Evolutionary conservation across 2,329 filamentous ascomycete species (phyloP).

Genomic region (Pseudogymnoascus sp.): DNA sequence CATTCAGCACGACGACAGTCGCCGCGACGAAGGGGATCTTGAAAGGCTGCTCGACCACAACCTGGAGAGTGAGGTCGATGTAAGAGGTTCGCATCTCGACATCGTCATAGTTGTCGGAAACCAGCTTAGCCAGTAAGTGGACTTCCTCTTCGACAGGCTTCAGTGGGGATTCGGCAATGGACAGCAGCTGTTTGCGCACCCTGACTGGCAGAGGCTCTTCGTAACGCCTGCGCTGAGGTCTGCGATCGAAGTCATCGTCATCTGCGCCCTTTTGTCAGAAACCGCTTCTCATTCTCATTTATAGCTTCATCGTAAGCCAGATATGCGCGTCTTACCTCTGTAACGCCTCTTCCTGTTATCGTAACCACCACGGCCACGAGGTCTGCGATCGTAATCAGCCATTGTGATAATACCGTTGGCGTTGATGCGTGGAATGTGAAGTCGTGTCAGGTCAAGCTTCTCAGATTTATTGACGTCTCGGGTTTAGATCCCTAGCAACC

Average conservation of each 20-base stretch:
- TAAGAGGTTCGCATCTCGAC: conserved; percentile 69
- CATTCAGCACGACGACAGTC: conserved; percentile 73
- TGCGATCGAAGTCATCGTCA: conserved; percentile 71
- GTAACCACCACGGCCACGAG: conserved; percentile 33
- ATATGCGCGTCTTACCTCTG: conserved; percentile 54
- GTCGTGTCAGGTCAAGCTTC: conserved; percentile 10
- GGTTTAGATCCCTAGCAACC: conserved; percentile 11
- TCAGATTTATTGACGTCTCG: conserved; percentile 11
- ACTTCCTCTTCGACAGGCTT: conserved; percentile 75
- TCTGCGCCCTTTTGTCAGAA: conserved; percentile 43
- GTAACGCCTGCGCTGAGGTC: conserved; percentile 66
- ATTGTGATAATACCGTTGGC: conserved; percentile 31
- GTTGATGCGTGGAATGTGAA: conserved; percentile 7
- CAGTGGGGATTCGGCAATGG: conserved; percentile 75
- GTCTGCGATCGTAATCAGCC: conserved; percentile 45
- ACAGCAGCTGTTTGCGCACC: conserved; percentile 71
- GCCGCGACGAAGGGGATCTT: conserved; percentile 95
- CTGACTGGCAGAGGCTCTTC: conserved; percentile 66
- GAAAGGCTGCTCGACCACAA: conserved; percentile 85
- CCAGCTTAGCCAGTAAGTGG: conserved; percentile 64
- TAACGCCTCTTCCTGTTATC: conserved; percentile 71
- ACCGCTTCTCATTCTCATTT: conserved; percentile 12
- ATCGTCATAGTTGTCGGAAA: conserved; percentile 82
- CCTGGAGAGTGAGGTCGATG: conserved; percentile 65
- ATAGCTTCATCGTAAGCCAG: neutral